Evolutionary conservation across 768 basidiomycete species (phyloP), one percentile per base, ranked within the genome.

Genomic region (Fistulinella prunicolor): DNA sequence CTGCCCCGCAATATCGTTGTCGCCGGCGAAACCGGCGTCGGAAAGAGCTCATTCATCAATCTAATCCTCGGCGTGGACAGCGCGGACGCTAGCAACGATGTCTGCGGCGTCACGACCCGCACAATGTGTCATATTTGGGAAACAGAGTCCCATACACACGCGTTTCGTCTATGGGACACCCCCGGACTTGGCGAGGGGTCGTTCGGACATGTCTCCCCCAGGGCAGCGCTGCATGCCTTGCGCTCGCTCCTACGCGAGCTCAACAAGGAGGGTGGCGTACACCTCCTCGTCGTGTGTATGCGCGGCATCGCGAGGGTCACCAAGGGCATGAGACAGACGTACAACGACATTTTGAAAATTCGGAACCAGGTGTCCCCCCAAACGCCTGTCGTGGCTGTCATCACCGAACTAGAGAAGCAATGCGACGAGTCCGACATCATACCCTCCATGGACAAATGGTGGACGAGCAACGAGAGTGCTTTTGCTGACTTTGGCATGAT

Each of bases 21-120:
- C 42, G 49, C 46, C 12, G 60, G 60, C 20, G 61, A 61, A 46
- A 61, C 60, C 0, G 60, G 60, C 37, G 60, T 61, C 16, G 60
- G 60, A 1, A 61, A 61, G 47, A 60, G 58, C 35, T 61, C 60
- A 9, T 60, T 61, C 12, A 63, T 61, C 43, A 61, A 61, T 10
- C 60, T 61, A 22, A 32, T 61, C 29, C 44, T 42, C 14, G 61
- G 48, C 20, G 22, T 35, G 4, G 48, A 51, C n/a, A 45, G n/a
- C 29, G 58, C 60, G 3, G 29, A 19, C 35, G 52, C 49, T 23
- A 46, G 52, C 47, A 61, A 61, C 52, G 60, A 63, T 23, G 57
- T 50, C 36, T 28, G 50, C 17, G 60, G 60, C 20, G 61, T 63
- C 35, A 61, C 60, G 39, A 44, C 38, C n/a, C 50, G 28, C 19